These are phyloP conservation scores for Anastatica hierochuntica DNA, from an alignment of 345 rosid species.

Conservation along the genomic window DNA sequence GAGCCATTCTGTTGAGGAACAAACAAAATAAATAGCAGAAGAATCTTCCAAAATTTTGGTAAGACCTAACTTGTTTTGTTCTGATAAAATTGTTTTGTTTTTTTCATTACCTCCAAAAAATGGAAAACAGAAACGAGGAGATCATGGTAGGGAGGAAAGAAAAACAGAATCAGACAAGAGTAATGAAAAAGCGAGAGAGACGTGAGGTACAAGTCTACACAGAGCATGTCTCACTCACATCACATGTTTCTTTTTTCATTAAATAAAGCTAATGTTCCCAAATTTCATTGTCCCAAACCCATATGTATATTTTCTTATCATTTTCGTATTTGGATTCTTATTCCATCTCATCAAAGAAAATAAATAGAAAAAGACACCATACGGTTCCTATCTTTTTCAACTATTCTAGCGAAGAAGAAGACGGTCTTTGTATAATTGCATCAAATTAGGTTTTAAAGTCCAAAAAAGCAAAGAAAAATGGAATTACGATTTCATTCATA, in stretches of 20 bases:
- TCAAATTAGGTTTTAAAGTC: neutral
- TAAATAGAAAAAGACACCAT: neutral
- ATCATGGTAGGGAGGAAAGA: too few species aligned
- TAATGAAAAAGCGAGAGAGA: conserved; percentile 2
- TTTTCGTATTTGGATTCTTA: conserved; percentile 12
- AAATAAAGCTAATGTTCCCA: too few species aligned
- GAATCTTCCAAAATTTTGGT: conserved; percentile 11
- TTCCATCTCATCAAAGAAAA: neutral
- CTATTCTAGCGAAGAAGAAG: neutral
- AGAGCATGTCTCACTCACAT: conserved; percentile 9
- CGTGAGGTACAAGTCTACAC: conserved; percentile 15
- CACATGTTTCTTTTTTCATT: conserved; percentile 18
- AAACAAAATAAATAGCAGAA: too few species aligned
- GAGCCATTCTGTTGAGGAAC: neutral
- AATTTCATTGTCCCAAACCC: too few species aligned
- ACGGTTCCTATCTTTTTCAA: neutral
- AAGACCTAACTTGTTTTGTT: conserved; percentile 18
- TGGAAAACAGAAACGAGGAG: conserved; percentile 8
- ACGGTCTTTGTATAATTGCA: neutral
- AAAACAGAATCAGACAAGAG: too few species aligned
- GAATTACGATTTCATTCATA: conserved; percentile 1
- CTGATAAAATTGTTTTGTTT: too few species aligned
- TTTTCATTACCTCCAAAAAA: conserved; percentile 18
- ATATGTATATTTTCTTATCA: neutral
- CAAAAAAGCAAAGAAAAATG: conserved; percentile 4